Percentiles rank a stretch among this genome's conserved stretches.
phyloP scores from a whole-genome alignment of 2,329 filamentous ascomycete genomes.

The Aspergillus udagawae region DNA sequence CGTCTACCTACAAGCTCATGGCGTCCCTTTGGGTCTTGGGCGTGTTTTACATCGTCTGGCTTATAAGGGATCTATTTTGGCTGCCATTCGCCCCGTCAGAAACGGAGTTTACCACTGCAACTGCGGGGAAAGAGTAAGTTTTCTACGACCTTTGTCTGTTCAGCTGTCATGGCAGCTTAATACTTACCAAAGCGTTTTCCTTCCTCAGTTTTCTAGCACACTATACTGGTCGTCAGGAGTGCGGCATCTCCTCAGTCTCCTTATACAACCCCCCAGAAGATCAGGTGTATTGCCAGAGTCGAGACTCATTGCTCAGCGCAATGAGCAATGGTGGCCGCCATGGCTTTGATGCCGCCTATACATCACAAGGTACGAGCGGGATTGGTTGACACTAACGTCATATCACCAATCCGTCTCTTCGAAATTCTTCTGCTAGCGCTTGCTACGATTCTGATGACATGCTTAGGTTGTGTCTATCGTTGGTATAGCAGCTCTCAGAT shows the following conservation, averaged over 20 bases:
- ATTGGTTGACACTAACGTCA: neutral
- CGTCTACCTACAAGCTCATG: conserved; percentile 40
- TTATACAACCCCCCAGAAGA: conserved; percentile 30
- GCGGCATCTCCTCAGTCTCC: conserved; percentile 31
- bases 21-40: conserved; percentile 38
- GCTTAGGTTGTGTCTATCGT: conserved; percentile 38
- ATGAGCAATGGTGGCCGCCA: conserved; percentile 41
- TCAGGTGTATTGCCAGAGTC: conserved; percentile 29
- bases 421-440: neutral
- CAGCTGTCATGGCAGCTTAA: neutral
- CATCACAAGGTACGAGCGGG: conserved; percentile 27
- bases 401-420: neutral
- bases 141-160: conserved; percentile 1
- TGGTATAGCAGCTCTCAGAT: conserved; percentile 42
- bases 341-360: conserved; percentile 40
- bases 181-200: conserved; percentile 11
- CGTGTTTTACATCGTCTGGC: conserved; percentile 39
- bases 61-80: conserved; percentile 38
- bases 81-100: conserved; percentile 29
- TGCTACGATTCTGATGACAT: conserved; percentile 6
- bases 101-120: conserved; percentile 4
- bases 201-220: conserved; percentile 30
- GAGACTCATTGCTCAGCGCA: conserved; percentile 35
- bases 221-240: conserved; percentile 36
- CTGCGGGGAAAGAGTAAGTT: conserved; percentile 21